These are phyloP conservation scores for Akanthomyces lecanii DNA, from an alignment of 2,329 filamentous ascomycete genomes.

Conservation along the genomic window DNA sequence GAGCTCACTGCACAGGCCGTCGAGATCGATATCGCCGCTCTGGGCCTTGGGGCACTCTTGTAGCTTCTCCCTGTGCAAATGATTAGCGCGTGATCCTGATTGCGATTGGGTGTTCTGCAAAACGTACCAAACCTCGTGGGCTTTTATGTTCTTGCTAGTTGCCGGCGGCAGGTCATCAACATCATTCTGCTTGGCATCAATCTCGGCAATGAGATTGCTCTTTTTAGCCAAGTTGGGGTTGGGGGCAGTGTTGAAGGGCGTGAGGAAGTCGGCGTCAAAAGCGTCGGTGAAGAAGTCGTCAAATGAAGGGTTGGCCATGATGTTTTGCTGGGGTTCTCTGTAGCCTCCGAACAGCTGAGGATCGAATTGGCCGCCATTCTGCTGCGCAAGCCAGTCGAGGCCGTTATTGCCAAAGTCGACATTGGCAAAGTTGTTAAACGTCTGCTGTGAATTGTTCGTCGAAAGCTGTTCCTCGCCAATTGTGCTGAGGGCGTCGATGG, in stretches of 20 bases:
- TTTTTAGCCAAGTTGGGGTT: slow-evolving; percentile 44
- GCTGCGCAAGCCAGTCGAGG: slow-evolving; percentile 71
- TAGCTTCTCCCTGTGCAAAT: slow-evolving; percentile 70
- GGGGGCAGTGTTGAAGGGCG: slow-evolving; percentile 67
- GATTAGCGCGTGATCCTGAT: slow-evolving; percentile 36
- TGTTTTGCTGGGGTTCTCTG: slow-evolving; percentile 80
- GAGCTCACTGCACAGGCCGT: slow-evolving; percentile 86
- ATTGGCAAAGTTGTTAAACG: slow-evolving; percentile 30
- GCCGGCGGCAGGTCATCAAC: slow-evolving; percentile 59
- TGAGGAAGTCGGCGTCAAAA: slow-evolving; percentile 75
- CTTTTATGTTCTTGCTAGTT: neutral
- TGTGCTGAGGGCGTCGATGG: slow-evolving; percentile 57
- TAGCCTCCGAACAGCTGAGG: slow-evolving; percentile 90
- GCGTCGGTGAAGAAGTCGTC: slow-evolving; percentile 74
- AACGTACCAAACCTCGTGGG: slow-evolving; percentile 15
- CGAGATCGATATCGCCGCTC: slow-evolving; percentile 87
- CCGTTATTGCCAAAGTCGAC: slow-evolving; percentile 46
- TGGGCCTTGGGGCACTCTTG: slow-evolving; percentile 84
- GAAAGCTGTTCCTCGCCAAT: slow-evolving; percentile 61
- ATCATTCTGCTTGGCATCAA: slow-evolving; percentile 69
- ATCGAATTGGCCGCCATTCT: slow-evolving; percentile 84
- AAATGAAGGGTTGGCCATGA: slow-evolving; percentile 65
- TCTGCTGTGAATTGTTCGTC: slow-evolving; percentile 30
- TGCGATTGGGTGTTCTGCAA: neutral
- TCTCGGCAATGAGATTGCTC: slow-evolving; percentile 70